Conservation (phyloP, 179 eudicot genomes). For the Pouteria campechiana region DNA sequence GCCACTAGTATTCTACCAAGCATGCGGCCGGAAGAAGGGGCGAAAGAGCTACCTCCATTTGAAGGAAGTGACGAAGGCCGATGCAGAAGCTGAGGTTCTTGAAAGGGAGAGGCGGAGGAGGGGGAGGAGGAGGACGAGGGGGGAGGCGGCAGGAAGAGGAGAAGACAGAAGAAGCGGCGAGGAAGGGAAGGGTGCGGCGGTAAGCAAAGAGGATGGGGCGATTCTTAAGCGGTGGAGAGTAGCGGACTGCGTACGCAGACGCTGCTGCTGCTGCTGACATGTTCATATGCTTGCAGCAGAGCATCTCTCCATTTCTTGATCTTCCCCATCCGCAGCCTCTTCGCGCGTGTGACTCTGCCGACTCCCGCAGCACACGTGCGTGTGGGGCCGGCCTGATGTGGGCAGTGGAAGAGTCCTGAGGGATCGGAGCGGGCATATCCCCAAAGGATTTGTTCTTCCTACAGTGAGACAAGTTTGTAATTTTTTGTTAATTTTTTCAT, state of each 20-base stretch:
- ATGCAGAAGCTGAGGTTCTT: constrained; percentile 13
- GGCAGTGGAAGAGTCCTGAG: too few species aligned
- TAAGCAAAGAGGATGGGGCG: constrained; percentile 3
- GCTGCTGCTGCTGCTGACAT: constrained; percentile 28
- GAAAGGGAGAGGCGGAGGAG: constrained; percentile 14
- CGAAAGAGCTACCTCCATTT: constrained; percentile 54
- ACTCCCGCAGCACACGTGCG: too few species aligned
- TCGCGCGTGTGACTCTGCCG: too few species aligned
- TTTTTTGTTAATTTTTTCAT: too few species aligned
- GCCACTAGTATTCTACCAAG: background rate
- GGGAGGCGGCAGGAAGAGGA: constrained; percentile 22
- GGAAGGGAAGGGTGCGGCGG: constrained; percentile 18
- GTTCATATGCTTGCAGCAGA: too few species aligned
- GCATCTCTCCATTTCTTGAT: background rate
- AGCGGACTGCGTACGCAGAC: constrained; percentile 51
- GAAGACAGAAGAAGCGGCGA: constrained; percentile 11
- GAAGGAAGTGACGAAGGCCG: constrained; percentile 39
- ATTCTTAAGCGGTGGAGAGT: constrained; percentile 36
- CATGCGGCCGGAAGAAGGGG: background rate
- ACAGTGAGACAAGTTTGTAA: too few species aligned
- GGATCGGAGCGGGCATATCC: too few species aligned
- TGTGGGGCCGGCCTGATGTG: too few species aligned
- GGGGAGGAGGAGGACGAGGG: constrained; percentile 10
- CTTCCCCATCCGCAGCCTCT: background rate
- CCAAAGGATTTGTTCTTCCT: too few species aligned